phyloP scores from a whole-genome alignment of 2,329 filamentous ascomycete species.

The Fusarium sp. region DNA sequence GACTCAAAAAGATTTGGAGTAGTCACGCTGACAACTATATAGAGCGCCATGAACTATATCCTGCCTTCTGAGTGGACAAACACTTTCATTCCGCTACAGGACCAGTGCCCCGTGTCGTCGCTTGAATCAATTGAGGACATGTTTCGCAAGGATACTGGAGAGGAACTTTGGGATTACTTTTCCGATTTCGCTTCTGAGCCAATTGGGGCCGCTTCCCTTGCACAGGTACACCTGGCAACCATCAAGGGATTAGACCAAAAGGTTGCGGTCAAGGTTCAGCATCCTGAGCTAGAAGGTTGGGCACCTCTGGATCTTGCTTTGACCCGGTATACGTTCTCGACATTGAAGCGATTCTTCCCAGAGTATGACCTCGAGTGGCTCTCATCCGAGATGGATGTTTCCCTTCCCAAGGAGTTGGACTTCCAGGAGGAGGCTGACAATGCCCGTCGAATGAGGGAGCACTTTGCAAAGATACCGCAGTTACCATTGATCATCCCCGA shows the following conservation, averaged over 20 bases:
- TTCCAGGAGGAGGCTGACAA: constrained; percentile 89
- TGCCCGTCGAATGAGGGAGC: constrained; percentile 79
- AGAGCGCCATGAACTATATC: constrained; percentile 95
- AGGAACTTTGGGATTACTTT: constrained; percentile 83
- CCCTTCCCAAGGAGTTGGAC: constrained; percentile 90
- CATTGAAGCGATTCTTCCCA: constrained; percentile 91
- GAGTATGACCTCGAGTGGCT: constrained; percentile 98
- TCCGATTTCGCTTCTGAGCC: constrained; percentile 83
- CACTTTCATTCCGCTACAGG: constrained; percentile 95
- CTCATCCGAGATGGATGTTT: constrained; percentile 90
- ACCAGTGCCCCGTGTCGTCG: constrained; percentile 93
- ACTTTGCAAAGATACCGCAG: constrained; percentile 79
- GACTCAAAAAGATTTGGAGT: background rate
- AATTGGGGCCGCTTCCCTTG: constrained; percentile 92
- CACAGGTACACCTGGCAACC: constrained; percentile 91
- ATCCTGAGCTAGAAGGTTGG: constrained; percentile 90
- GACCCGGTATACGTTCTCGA: constrained; percentile 89
- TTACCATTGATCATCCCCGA: constrained; percentile 89
- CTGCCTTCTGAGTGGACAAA: constrained; percentile 92
- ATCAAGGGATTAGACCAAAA: constrained; percentile 83
- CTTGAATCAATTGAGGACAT: constrained; percentile 87
- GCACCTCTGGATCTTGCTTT: constrained; percentile 86
- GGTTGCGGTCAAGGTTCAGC: constrained; percentile 97
- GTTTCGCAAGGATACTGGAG: constrained; percentile 86
- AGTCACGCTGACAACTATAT: constrained; percentile 42